These are phyloP conservation scores for Colletotrichum lentis DNA, from an alignment of 2,329 filamentous ascomycete genomes.

Conservation along the genomic window DNA sequence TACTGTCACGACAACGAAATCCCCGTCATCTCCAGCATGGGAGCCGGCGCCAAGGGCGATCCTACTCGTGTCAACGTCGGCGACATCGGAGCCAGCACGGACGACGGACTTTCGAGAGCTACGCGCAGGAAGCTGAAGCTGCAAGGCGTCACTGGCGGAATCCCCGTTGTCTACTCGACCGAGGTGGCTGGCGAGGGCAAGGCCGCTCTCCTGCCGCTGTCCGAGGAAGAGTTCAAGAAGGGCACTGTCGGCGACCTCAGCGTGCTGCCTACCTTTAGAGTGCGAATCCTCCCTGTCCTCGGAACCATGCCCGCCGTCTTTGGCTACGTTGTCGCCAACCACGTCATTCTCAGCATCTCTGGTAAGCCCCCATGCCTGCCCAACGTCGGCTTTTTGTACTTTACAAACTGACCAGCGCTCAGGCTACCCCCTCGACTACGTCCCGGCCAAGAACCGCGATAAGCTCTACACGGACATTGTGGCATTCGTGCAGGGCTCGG, in stretches of 20 bases:
- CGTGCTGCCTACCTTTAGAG: constrained; percentile 89
- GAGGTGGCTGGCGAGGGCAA: constrained; percentile 92
- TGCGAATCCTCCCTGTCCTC: constrained; percentile 92
- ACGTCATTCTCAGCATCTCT: constrained; percentile 82
- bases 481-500: constrained; percentile 75
- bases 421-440: constrained; percentile 87
- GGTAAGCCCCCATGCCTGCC: constrained; percentile 43
- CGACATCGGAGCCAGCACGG: constrained; percentile 86
- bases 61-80: constrained; percentile 86
- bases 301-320: constrained; percentile 98
- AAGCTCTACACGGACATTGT: constrained; percentile 92
- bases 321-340: constrained; percentile 89
- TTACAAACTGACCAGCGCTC: constrained; percentile 43
- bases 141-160: constrained; percentile 81
- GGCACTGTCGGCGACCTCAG: constrained; percentile 87
- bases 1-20: constrained; percentile 83
- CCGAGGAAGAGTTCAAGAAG: constrained; percentile 87
- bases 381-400: not conserved
- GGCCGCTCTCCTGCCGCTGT: constrained; percentile 84
- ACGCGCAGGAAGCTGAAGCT: constrained; percentile 82
- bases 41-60: constrained; percentile 91
- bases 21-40: constrained; percentile 93
- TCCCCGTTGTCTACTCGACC: constrained; percentile 90
- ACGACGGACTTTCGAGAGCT: constrained; percentile 86
- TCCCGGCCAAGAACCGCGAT: constrained; percentile 80